Percentiles rank a stretch among this genome's conserved stretches.
phyloP scores from a whole-genome alignment of 2,329 filamentous ascomycete genomes.

The Fusarium sp. region DNA sequence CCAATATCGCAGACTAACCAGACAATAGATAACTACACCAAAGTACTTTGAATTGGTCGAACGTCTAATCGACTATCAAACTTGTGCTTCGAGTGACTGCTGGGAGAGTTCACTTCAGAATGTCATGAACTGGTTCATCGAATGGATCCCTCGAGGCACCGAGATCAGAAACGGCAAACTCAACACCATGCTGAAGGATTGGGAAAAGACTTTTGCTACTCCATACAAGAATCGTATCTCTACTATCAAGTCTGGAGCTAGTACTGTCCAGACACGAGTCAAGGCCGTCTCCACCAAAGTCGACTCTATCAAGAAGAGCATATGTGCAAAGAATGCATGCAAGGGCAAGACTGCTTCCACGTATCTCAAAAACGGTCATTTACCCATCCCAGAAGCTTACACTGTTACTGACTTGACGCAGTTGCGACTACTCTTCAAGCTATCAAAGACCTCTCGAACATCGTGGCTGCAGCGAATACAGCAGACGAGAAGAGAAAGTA shows the following conservation, averaged over 20 bases:
- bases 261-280: slow-evolving; percentile 1
- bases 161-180: slow-evolving; percentile 25
- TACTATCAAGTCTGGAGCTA: slow-evolving; percentile 12
- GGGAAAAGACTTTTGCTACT: slow-evolving; percentile 19
- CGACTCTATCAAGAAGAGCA: slow-evolving; percentile 3
- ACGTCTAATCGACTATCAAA: not conserved
- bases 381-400: fast-evolving
- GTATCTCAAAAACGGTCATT: slow-evolving; percentile 23
- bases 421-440: slow-evolving; percentile 12
- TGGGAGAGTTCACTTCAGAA: not conserved
- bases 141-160: slow-evolving; percentile 16
- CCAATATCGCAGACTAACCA: not conserved
- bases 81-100: not conserved
- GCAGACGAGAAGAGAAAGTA: slow-evolving; percentile 16
- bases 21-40: slow-evolving; percentile 7
- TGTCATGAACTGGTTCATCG: slow-evolving; percentile 14
- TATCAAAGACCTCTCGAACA: slow-evolving; percentile 16
- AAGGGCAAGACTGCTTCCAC: slow-evolving; percentile 25
- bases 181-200: slow-evolving; percentile 10
- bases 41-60: slow-evolving; percentile 1
- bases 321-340: slow-evolving; percentile 22
- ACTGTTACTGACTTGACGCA: not conserved
- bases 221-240: slow-evolving; percentile 22
- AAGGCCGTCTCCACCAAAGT: slow-evolving; percentile 15
- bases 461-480: not conserved